These are phyloP conservation scores for Lathyrus aphaca DNA, from an alignment of 306 rosid species.

Conservation along the genomic window DNA sequence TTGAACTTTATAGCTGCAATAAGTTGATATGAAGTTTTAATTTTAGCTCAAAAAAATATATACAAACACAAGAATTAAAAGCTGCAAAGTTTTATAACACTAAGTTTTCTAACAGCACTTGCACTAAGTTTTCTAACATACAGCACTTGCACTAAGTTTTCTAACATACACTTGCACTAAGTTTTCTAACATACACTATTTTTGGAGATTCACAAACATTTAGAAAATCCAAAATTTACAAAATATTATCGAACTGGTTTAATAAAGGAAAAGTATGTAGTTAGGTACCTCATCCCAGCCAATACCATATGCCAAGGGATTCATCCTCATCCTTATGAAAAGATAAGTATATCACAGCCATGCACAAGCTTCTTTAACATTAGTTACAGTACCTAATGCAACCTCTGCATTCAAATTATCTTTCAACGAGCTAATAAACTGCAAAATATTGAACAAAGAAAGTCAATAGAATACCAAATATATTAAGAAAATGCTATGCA, in stretches of 20 bases:
- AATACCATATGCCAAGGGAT: conserved; percentile 91
- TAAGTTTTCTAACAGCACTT: too few species aligned
- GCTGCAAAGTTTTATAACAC: too few species aligned
- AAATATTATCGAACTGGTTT: too few species aligned
- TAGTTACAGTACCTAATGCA: conserved; percentile 96
- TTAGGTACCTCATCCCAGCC: conserved; percentile 93
- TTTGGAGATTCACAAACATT: conserved; percentile 8
- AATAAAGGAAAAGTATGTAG: too few species aligned
- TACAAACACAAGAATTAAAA: too few species aligned
- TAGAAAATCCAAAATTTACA: conserved; percentile 26
- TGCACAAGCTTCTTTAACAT: conserved; percentile 98
- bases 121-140: too few species aligned
- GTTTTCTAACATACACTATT: conserved; percentile 10
- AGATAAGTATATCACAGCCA: conserved; percentile 99
- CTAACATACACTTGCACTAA: conserved; percentile 20
- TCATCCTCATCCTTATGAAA: conserved; percentile 94
- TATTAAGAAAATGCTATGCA: too few species aligned
- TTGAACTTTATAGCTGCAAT: too few species aligned
- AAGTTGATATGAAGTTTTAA: too few species aligned
- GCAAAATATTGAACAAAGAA: conserved; percentile 48
- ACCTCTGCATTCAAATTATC: conserved; percentile 98
- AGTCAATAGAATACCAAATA: too few species aligned
- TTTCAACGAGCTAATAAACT: conserved; percentile 94
- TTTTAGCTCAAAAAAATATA: too few species aligned
- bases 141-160: too few species aligned